Percentiles rank a stretch among this genome's conserved stretches.
These are phyloP conservation scores for Datisca glomerata DNA, from an alignment of 306 rosid species.

Conservation along the genomic window DNA sequence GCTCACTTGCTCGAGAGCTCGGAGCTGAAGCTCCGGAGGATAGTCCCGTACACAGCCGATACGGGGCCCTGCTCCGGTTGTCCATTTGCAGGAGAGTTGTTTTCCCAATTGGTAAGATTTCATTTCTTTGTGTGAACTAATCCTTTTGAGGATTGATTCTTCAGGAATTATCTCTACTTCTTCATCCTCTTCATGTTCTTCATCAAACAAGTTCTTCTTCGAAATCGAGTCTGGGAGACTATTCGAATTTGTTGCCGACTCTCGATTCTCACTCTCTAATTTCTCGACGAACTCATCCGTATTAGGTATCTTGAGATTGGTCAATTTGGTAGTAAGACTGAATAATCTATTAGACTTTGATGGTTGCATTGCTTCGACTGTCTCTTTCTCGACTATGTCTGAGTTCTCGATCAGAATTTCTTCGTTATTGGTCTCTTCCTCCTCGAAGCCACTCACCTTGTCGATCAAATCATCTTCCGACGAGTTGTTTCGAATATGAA, in stretches of 20 bases:
- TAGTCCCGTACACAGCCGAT: slow-evolving; percentile 88
- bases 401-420: slow-evolving; percentile 16
- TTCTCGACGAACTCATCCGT: slow-evolving; percentile 18
- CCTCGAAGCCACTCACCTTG: slow-evolving; percentile 30
- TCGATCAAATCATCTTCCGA: slow-evolving; percentile 56
- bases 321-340: slow-evolving; percentile 21
- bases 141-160: slow-evolving; percentile 64
- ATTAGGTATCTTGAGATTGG: slow-evolving; percentile 51
- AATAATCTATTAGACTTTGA: slow-evolving; percentile 20
- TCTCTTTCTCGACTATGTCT: slow-evolving; percentile 15
- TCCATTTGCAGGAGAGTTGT: slow-evolving; percentile 92
- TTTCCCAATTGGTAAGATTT: slow-evolving; percentile 80
- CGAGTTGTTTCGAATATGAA: slow-evolving; percentile 60
- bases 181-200: slow-evolving; percentile 25
- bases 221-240: too few relatives aligned
- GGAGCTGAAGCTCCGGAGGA: slow-evolving; percentile 72
- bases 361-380: slow-evolving; percentile 14
- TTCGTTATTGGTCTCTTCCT: slow-evolving; percentile 24
- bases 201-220: slow-evolving; percentile 17
- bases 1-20: slow-evolving; percentile 76
- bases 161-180: slow-evolving; percentile 41
- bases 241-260: background rate
- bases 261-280: slow-evolving; percentile 24
- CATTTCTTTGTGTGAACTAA: slow-evolving; percentile 64
- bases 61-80: slow-evolving; percentile 96